Evolutionary conservation across 805 yeast genomes (phyloP).

Genomic region (Saturnispora bothae): DNA sequence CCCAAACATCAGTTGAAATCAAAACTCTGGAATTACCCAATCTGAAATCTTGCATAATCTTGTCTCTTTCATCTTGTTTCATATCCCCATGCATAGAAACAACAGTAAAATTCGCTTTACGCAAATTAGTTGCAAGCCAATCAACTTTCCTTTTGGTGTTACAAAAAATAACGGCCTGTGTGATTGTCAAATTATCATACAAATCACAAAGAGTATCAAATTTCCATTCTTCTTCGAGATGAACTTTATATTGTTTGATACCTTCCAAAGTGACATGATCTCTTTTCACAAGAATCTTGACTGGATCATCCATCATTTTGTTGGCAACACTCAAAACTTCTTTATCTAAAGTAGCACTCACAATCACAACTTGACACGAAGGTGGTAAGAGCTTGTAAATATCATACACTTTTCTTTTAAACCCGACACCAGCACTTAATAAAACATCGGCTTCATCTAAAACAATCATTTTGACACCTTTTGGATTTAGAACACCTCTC

Average conservation of each 20-base stretch:
- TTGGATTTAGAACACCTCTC: conserved; percentile 63
- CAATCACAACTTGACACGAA: conserved; percentile 82
- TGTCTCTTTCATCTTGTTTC: conserved; percentile 90
- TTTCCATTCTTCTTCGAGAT: conserved; percentile 87
- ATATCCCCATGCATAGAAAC: conserved; percentile 96
- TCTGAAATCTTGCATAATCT: conserved; percentile 92
- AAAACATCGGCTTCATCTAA: conserved; percentile 97
- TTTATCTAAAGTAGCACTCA: conserved; percentile 87
- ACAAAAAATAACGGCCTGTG: conserved; percentile 97
- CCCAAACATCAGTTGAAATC: conserved; percentile 95
- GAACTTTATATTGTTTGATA: conserved; percentile 82
- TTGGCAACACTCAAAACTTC: conserved; percentile 88
- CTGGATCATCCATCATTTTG: conserved; percentile 88
- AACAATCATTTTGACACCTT: conserved; percentile 75
- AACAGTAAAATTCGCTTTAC: conserved; percentile 77
- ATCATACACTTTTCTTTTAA: conserved; percentile 91
- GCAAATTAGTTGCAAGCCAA: conserved; percentile 74
- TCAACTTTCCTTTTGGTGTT: conserved; percentile 94
- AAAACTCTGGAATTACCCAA: conserved; percentile 86
- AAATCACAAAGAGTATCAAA: conserved; percentile 90
- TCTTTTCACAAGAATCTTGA: conserved; percentile 85
- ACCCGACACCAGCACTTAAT: conserved; percentile 83
- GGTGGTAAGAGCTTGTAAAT: conserved; percentile 78
- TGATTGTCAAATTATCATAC: conserved; percentile 88
- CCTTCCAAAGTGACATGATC: conserved; percentile 94